phyloP scores from a whole-genome alignment of 2,329 filamentous ascomycete genomes.

The Claviceps digitariae region DNA sequence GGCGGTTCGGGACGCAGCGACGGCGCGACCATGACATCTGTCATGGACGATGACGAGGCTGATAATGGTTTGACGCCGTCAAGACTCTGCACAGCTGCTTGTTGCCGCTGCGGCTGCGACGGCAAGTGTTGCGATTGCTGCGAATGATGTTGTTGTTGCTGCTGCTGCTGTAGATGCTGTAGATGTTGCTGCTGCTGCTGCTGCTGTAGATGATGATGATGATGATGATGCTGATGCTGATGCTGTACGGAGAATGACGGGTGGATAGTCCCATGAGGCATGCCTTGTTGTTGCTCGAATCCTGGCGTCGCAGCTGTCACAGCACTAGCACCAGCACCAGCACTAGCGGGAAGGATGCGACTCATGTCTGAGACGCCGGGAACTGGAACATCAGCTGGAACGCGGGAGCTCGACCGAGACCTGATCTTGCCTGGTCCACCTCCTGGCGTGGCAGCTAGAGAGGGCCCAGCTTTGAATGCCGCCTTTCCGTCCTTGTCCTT shows the following conservation, averaged over 20 bases:
- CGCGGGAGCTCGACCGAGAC: slow-evolving; percentile 40
- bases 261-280: slow-evolving; percentile 24
- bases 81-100: slow-evolving; percentile 12
- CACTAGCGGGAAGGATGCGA: background rate
- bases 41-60: slow-evolving; percentile 23
- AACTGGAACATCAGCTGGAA: slow-evolving; percentile 22
- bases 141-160: background rate
- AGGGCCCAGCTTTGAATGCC: slow-evolving; percentile 25
- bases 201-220: background rate
- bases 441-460: slow-evolving; percentile 32
- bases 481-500: slow-evolving; percentile 26
- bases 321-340: background rate
- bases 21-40: slow-evolving; percentile 43
- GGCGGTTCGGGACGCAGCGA: slow-evolving; percentile 41
- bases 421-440: slow-evolving; percentile 28
- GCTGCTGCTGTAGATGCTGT: background rate
- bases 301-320: slow-evolving; percentile 16
- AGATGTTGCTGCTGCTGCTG: slow-evolving; percentile 3
- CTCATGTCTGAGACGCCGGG: background rate
- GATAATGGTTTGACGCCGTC: slow-evolving; percentile 23
- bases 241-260: slow-evolving; percentile 21
- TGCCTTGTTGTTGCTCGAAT: slow-evolving; percentile 21
- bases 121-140: slow-evolving; percentile 4
- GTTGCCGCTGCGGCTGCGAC: background rate
- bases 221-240: background rate